Evolutionary conservation across 2,329 filamentous ascomycete genomes (phyloP), one percentile per base, ranked within the genome.

Genomic region (Calonectria fujianensis): DNA sequence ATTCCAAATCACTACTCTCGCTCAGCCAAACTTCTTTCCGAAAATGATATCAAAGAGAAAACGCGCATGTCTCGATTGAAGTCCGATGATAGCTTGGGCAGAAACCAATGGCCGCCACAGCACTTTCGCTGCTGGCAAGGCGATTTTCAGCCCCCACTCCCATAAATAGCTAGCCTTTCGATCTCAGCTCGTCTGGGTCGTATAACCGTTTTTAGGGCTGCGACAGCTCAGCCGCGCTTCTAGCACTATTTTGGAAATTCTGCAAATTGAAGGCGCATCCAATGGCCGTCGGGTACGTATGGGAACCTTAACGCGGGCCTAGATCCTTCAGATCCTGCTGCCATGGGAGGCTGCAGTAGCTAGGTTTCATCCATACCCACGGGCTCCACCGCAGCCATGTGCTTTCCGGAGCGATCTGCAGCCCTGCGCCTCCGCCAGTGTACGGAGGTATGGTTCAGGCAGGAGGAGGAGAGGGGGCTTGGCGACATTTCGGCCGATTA

Each of bases 281-380:
- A 61, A 61, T 61, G 3, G n/a, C 31, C 35, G 14, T 4, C 20
- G 16, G 16, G 5, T 29, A 39, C n/a, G 54, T 27, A 18, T 27
- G 31, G n/a, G n/a, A 16, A 18, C 11, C n/a, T 29, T 16, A 7
- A 61, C 14, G 18, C 45, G 45, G 45, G 5, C 57, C n/a, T 27
- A 1, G n/a, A 61, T 61, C 57, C 57, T 27, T 61, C 57, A 4
- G n/a, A 61, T 61, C 57, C 57, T 41, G 13, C 57, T 16, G 13
- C 1, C 3, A 37, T 24, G 18, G 32, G n/a, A 27, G 13, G 2
- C 6, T 61, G 57, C 57, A 39, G 5, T 41, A 41, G 57, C 57
- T n/a, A 20, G 18, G 57, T 41, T 61, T 61, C 57, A 41, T 13
- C 32, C 45, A 13, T 61, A n/a, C 13, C 9, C 35, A 27, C 37